Percentiles rank a stretch among this genome's conserved stretches.
Conservation (phyloP, 768 basidiomycete species). For the Hemileccinum impolitum region DNA sequence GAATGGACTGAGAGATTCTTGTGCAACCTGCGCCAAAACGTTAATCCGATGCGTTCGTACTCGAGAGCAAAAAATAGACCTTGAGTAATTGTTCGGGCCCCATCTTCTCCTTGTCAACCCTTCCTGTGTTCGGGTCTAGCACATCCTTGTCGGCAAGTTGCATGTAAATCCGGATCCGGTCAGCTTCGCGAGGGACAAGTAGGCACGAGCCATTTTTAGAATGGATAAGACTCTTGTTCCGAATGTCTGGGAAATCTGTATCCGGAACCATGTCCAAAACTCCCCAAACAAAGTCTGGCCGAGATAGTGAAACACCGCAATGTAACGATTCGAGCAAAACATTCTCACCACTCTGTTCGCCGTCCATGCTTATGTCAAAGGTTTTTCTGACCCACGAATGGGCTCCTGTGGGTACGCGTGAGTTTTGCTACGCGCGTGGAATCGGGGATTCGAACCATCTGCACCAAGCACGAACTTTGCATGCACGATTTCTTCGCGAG, state of each 20-base stretch:
- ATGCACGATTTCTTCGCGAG: constrained; percentile 51
- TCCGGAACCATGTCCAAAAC: constrained; percentile 45
- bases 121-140: constrained; percentile 36
- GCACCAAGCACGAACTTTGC: constrained; percentile 77
- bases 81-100: constrained; percentile 39
- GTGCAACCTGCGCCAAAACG: constrained; percentile 32
- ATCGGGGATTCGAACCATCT: constrained; percentile 48
- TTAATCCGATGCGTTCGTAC: neutral
- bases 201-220: constrained; percentile 49
- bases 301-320: neutral
- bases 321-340: neutral
- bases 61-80: constrained; percentile 16
- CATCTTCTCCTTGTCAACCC: constrained; percentile 39
- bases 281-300: constrained; percentile 41
- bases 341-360: constrained; percentile 54
- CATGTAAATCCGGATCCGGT: constrained; percentile 48
- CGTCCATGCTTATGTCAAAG: constrained; percentile 67
- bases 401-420: constrained; percentile 47
- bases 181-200: constrained; percentile 49
- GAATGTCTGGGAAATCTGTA: constrained; percentile 54
- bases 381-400: constrained; percentile 81
- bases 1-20: constrained; percentile 41
- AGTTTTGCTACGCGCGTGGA: neutral
- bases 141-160: constrained; percentile 44
- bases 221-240: constrained; percentile 47